These are phyloP conservation scores for Skeletonema costatum DNA, from an alignment of 108 stramenopile species.

Conservation along the genomic window DNA sequence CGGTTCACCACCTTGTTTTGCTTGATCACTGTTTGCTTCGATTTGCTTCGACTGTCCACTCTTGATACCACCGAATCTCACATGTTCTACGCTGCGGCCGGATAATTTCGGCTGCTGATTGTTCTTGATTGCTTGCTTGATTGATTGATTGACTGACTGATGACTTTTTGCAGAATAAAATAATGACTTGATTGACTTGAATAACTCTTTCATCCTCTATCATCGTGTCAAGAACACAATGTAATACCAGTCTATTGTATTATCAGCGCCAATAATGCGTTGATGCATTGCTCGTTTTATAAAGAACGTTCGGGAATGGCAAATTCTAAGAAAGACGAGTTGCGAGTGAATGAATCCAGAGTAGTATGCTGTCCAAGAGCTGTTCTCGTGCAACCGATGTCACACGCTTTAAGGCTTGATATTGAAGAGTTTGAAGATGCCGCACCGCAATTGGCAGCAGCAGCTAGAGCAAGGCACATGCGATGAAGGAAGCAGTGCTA, in stretches of 20 bases:
- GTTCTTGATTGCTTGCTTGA: background rate
- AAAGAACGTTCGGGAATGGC: no score
- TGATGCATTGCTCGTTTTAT: no score
- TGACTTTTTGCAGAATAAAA: background rate
- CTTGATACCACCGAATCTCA: background rate
- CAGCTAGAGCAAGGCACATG: background rate
- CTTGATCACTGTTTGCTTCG: background rate
- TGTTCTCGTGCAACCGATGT: no score
- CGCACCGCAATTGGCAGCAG: background rate
- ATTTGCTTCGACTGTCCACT: background rate
- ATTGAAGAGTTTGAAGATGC: background rate
- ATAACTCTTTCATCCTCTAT: no score
- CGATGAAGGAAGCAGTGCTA: background rate
- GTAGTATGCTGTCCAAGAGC: no score
- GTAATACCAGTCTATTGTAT: no score
- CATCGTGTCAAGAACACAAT: background rate
- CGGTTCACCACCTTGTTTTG: background rate
- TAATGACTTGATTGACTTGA: background rate
- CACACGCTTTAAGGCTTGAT: background rate
- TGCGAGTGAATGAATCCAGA: no score
- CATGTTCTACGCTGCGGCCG: background rate
- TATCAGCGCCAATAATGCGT: no score
- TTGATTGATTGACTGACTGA: no score
- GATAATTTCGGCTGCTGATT: background rate
- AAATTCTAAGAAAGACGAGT: no score